Conservation (phyloP, 2,329 filamentous ascomycete species). For the Colletotrichum sp. region DNA sequence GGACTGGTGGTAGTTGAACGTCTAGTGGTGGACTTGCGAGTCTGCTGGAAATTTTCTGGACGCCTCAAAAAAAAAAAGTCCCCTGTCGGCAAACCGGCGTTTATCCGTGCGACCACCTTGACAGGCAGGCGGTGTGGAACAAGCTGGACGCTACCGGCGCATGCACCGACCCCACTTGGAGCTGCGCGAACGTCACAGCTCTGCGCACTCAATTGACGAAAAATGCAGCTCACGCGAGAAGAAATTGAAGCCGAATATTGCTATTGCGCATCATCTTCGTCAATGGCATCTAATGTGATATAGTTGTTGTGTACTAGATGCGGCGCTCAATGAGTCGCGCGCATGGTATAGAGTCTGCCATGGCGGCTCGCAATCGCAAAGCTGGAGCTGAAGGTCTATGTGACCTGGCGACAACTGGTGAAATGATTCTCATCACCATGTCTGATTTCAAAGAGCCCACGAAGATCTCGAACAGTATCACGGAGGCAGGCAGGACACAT, state of each 20-base stretch:
- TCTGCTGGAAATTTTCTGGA: conserved; percentile 23
- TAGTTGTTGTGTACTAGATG: background rate
- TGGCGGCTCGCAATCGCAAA: background rate
- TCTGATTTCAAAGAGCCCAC: too few relatives aligned
- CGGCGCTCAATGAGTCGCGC: background rate
- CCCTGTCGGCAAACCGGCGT: background rate
- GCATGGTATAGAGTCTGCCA: too few relatives aligned
- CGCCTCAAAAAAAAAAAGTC: conserved; percentile 8
- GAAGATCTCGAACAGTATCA: background rate
- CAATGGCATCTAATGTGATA: background rate
- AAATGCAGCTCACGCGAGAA: background rate
- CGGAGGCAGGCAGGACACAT: background rate
- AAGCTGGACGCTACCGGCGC: background rate
- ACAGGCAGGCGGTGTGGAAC: conserved; percentile 9
- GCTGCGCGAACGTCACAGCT: conserved; percentile 1
- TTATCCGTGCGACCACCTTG: background rate
- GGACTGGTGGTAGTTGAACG: background rate
- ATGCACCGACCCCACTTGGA: background rate
- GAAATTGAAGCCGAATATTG: background rate
- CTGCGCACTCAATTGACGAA: background rate
- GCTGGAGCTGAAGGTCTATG: background rate
- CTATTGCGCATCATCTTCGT: background rate
- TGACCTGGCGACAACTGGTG: too few relatives aligned
- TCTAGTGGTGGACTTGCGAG: background rate
- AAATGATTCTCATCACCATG: too few relatives aligned